These are phyloP conservation scores for Isatis lusitanica DNA, from an alignment of 441 rosid species.

Conservation along the genomic window DNA sequence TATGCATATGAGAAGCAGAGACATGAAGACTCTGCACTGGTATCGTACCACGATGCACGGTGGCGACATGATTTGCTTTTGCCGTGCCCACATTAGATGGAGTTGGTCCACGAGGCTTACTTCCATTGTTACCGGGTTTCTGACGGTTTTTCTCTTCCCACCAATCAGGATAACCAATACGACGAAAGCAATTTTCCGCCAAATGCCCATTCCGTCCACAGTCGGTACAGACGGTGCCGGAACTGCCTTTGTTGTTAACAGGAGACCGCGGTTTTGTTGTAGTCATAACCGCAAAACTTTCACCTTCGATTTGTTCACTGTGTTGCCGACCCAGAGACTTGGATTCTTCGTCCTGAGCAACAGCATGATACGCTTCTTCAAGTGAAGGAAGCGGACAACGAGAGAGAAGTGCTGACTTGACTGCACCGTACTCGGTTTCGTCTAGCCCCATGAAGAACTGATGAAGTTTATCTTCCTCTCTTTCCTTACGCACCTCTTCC, in stretches of 20 bases:
- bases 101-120: too few species aligned
- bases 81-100: fast-evolving
- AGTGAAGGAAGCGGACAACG: neutral
- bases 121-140: too few species aligned
- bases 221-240: neutral
- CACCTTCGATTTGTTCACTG: neutral
- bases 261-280: neutral
- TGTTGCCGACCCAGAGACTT: neutral
- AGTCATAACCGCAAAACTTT: neutral
- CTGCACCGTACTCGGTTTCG: neutral
- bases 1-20: neutral
- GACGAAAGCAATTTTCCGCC: neutral
- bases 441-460: neutral
- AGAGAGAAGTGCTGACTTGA: neutral
- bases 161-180: neutral
- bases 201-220: neutral
- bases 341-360: neutral
- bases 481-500: neutral
- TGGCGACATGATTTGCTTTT: neutral
- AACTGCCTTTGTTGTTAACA: neutral
- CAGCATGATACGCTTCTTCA: neutral
- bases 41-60: too few species aligned
- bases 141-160: neutral
- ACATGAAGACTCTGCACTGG: neutral
- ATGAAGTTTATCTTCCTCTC: neutral